phyloP scores from a whole-genome alignment of 345 rosid genomes.

The Psidium friedrichsthalianum region DNA sequence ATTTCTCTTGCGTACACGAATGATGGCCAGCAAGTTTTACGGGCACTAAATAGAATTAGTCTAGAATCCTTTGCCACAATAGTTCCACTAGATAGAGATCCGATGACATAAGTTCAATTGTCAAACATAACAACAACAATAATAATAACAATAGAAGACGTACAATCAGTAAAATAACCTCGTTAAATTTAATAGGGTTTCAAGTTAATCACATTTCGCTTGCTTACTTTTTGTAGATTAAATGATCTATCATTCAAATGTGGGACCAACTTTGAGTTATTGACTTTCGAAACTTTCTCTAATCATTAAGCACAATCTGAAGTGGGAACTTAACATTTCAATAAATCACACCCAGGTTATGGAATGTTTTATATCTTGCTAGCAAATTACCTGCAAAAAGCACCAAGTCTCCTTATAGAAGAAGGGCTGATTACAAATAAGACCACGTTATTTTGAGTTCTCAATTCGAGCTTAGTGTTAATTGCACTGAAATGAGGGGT shows the following conservation, averaged over 20 bases:
- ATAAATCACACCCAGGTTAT: too few species aligned
- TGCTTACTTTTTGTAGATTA: not conserved
- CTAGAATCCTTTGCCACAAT: not conserved
- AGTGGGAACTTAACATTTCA: too few species aligned
- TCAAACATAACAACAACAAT: not conserved
- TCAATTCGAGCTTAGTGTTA: too few species aligned
- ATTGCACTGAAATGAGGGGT: too few species aligned
- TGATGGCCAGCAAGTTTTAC: not conserved
- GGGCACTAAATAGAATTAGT: not conserved
- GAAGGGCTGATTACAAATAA: too few species aligned
- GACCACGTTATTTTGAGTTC: too few species aligned
- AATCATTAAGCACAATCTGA: not conserved
- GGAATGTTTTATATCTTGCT: too few species aligned
- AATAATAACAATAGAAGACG: not conserved
- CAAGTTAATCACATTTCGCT: not conserved
- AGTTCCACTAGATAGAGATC: not conserved
- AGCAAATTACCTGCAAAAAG: too few species aligned
- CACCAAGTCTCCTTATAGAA: too few species aligned
- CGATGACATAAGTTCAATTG: not conserved
- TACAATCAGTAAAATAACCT: not conserved
- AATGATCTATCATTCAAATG: not conserved
- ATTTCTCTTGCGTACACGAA: not conserved
- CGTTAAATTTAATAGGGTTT: not conserved
- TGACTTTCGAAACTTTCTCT: not conserved
- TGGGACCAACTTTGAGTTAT: not conserved